Evolutionary conservation across 306 rosid genomes (phyloP), one percentile per base, ranked within the genome.

Genomic region (Lathyrus tuberosus): DNA sequence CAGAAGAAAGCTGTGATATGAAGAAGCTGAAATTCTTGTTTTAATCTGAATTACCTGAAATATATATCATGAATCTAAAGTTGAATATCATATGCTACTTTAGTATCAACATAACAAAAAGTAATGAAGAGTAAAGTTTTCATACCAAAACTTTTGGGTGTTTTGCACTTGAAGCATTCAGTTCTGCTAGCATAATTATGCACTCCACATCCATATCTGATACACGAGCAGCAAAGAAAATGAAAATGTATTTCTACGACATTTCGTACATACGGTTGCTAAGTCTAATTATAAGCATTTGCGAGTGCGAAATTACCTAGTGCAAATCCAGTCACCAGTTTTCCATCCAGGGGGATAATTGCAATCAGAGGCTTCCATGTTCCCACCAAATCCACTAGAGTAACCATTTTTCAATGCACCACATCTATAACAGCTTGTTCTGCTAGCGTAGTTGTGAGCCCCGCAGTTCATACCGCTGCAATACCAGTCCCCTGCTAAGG

Each of bases 271-370:
- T 20, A 1, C 22, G 22, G 1, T 20, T 20, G 22, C 22, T 38
- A 40, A 2, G 44, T 40, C 44, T 40, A 40, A 40, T 40, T 40
- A 40, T 41, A 41, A 53, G 72, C 57, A 52, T 14, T 26, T 35
- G 22, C n/a, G n/a, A 24, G 65, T 15, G 61, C 30, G 66, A 68
- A 81, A 60, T 72, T 18, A 84, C 98, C 95, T 86, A 44, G 65
- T 43, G 86, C 98, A 92, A 62, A 84, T 54, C 98, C 98, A 92
- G 67, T 92, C 98, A 18, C 98, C 98, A 56, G 86, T 31, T 78
- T 92, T 92, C 98, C 98, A 92, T 54, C 98, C 98, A 14, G 96
- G 97, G 3, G 97, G 95, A 24, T 70, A 59, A 68, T 80, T 80
- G 65, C 75, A 58, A 70, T 87, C 91, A 51, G 87, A 70, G 37